Evolutionary conservation across 148 eudicot species (phyloP).

Genomic region (Chenopodium berlandieri): DNA sequence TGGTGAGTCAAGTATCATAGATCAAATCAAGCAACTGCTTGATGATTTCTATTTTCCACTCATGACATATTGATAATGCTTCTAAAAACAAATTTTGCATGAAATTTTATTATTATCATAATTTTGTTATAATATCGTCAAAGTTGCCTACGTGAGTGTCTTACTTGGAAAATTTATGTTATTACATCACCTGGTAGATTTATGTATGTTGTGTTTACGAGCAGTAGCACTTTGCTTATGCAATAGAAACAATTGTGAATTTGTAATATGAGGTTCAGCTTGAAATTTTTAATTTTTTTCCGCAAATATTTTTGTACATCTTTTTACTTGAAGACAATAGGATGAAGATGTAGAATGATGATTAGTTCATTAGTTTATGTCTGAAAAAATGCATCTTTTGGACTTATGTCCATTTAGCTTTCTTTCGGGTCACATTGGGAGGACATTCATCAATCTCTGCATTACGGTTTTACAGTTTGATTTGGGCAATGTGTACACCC

Average conservation of each 20-base stretch:
- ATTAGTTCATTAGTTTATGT: not conserved
- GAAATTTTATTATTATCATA: not conserved
- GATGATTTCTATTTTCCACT: not conserved
- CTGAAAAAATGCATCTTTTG: not conserved
- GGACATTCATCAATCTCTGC: not conserved
- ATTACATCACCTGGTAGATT: not conserved
- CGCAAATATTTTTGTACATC: not conserved
- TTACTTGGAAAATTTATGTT: not conserved
- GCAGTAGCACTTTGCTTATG: not conserved
- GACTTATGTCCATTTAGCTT: not conserved
- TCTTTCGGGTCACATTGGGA: not conserved
- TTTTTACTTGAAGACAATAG: not conserved
- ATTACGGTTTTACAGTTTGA: not conserved
- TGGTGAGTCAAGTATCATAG: slow-evolving; percentile 10
- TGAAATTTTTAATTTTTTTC: no score
- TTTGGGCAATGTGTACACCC: not conserved
- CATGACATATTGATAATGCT: not conserved
- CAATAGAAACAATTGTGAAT: not conserved
- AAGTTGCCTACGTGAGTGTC: not conserved
- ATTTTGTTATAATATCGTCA: not conserved
- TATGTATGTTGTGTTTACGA: not conserved
- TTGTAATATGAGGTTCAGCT: no score
- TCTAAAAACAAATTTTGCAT: not conserved
- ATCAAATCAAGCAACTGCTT: not conserved
- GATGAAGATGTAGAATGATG: not conserved